Evolutionary conservation across 306 rosid genomes (phyloP).

Genomic region (Cotoneaster glaucophyllus): DNA sequence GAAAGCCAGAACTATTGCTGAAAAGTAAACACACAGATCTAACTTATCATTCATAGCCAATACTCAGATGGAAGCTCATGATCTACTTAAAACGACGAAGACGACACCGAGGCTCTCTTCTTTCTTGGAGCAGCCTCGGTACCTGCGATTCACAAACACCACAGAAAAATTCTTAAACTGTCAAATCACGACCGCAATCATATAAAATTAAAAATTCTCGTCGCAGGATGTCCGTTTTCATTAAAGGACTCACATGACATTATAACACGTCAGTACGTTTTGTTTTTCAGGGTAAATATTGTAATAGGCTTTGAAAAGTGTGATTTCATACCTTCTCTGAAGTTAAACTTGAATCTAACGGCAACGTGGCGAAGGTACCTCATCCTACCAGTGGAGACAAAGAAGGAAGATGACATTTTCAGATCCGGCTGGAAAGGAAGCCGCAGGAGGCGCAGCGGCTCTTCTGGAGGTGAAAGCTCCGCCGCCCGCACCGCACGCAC

Average conservation of each 20-base stretch:
- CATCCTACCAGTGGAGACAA: not conserved
- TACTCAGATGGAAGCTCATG: not conserved
- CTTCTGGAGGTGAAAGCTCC: conserved; percentile 21
- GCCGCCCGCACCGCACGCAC: conserved; percentile 7
- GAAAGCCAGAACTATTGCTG: not conserved
- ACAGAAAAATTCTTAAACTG: not conserved
- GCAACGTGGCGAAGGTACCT: conserved; percentile 1
- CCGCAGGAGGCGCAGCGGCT: conserved; percentile 13
- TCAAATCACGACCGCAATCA: not conserved
- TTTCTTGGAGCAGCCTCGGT: not conserved
- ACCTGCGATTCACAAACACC: not conserved
- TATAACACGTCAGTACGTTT: no score
- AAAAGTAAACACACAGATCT: not conserved
- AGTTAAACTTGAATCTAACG: not conserved
- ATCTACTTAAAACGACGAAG: not conserved
- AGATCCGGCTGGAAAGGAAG: conserved; percentile 7
- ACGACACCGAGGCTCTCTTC: not conserved
- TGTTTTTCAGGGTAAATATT: not conserved
- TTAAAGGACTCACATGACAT: no score
- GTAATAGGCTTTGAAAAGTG: not conserved
- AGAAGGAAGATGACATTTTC: not conserved
- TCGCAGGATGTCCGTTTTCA: no score
- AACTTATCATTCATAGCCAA: not conserved
- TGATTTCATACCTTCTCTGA: not conserved
- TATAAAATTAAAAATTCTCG: no score